Base-by-base conservation (phyloP, 805 yeast genomes). In the Isabelozyma gotoi region DNA sequence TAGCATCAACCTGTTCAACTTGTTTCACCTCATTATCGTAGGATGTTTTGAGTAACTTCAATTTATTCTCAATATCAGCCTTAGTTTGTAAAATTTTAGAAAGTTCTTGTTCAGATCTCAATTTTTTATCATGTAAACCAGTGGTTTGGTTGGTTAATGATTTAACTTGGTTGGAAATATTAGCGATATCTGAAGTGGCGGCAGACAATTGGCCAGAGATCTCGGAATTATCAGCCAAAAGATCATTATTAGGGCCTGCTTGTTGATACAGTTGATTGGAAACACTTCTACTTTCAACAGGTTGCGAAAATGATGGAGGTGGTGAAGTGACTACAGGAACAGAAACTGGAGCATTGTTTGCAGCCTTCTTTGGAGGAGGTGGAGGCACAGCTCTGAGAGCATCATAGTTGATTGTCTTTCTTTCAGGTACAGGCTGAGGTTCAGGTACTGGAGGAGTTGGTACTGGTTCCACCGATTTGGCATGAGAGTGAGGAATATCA, bases 131-230 rank as follows among this genome's bases (percentile, higher is more conserved):
- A 46, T 83, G 83, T 21, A 86, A 74, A 12, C 74, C 76, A 0
- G 86, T 72, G 1, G 95, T 87, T 63, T 90, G 96, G 17, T 76
- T 66, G 1, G 90, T 78, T 50, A 92, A 70, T 0, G 96, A 85
- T 49, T 81, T 81, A 50, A 88, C 84, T 67, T 91, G 96, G 53
- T 84, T 88, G 0, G 96, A 85, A 34, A 87, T 73, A 53, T 91
- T 88, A 12, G 96, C 96, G 61, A 89, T 77, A 53, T 88, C 96
- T 5, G 90, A 78, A 5, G 94, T 81, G 3, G 96, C 92, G 46
- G 80, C 78, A 1, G 96, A 81, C 39, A 89, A 68, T 56, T 84
- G 81, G 20, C 82, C 81, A 1, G 88, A 77, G 1, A 84, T 75
- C 40, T 78, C 87, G 5, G 73, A 68, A 39, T 60, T 60, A 46